Evolutionary conservation across 805 yeast genomes (phyloP).

Genomic region (Saccharomyces paradoxus): DNA sequence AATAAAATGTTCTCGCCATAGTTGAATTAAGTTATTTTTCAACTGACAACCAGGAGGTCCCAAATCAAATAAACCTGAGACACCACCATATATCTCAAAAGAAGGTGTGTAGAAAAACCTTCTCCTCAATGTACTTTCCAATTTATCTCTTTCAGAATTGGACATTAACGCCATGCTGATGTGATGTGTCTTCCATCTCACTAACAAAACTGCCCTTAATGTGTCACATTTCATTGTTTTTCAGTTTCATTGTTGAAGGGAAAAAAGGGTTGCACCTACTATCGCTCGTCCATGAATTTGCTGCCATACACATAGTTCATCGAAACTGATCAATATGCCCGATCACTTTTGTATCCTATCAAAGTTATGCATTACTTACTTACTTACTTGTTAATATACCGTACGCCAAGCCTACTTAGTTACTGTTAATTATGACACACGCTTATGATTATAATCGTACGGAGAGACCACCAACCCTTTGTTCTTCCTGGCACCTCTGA

Average conservation of each 20-base stretch:
- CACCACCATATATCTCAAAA: slow-evolving; percentile 96
- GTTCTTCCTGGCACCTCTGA: slow-evolving; percentile 86
- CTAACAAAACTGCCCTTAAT: neutral
- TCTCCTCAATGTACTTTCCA: slow-evolving; percentile 87
- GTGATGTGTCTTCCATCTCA: neutral
- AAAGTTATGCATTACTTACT: neutral
- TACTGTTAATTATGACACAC: slow-evolving; percentile 8
- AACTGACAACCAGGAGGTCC: slow-evolving; percentile 99
- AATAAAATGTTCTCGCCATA: slow-evolving; percentile 96
- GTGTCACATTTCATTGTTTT: neutral
- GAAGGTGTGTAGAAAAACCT: slow-evolving; percentile 97
- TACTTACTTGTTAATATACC: neutral
- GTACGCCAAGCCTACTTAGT: neutral
- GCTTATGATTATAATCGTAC: slow-evolving; percentile 46
- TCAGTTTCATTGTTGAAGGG: neutral
- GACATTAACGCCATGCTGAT: neutral
- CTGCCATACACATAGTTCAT: neutral
- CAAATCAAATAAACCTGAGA: slow-evolving; percentile 92
- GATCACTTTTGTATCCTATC: neutral
- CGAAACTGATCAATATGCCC: neutral
- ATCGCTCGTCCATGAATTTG: neutral
- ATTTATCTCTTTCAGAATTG: slow-evolving; percentile 69
- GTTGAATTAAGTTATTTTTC: slow-evolving; percentile 89
- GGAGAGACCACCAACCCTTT: slow-evolving; percentile 88
- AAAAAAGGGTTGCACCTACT: neutral